Base-by-base conservation (phyloP, 139 green algal species). In the Haematococcus lacustris region DNA sequence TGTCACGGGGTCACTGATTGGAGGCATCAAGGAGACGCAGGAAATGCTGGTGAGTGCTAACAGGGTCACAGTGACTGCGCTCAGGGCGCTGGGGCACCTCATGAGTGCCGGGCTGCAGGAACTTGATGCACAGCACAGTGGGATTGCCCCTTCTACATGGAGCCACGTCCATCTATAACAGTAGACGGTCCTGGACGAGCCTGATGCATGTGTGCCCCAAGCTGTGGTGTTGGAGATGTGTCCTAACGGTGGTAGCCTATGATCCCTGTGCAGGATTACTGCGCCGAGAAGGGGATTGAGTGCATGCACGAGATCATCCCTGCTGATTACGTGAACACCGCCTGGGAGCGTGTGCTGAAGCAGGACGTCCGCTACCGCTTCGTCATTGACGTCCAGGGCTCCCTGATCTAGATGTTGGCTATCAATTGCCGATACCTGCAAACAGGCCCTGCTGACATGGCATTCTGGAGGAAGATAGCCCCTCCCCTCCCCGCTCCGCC, bases 11-110 rank as follows among this genome's bases (percentile, higher is more conserved):
- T 80, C 60, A 37, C 47, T 89, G 13, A 90, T 93, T 73, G 88
- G 88, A 32, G 81, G 84, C 70, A 91, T 93, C 72, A 73, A 75
- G 50, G 81, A 95, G 80, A 83, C 78, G 3, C 90, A 95, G 73
- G 88, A 91, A 68, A 89, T 92, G 87, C 73, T 92, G 33, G 60
- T 66, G 60, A 5, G 60, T 66, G 3, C 13, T 38, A 3, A 38
- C n/a, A 40, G 25, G 13, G 13, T 57, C 47, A 57, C 13, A 57
- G 13, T 28, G 47, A 21, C 47, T 57, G 47, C 47, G 47, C 47
- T 21, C 13, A 57, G 47, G 21, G 21, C 47, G 13, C 13, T 21
- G 47, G 13, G 13, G 21, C 47, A 57, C 47, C 13, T 57, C 47
- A 28, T 57, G n/a, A n/a, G n/a, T n/a, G n/a, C n/a, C n/a, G n/a